Base-by-base conservation (phyloP, 1,139 yeast species). In the Candida tunisiensis region DNA sequence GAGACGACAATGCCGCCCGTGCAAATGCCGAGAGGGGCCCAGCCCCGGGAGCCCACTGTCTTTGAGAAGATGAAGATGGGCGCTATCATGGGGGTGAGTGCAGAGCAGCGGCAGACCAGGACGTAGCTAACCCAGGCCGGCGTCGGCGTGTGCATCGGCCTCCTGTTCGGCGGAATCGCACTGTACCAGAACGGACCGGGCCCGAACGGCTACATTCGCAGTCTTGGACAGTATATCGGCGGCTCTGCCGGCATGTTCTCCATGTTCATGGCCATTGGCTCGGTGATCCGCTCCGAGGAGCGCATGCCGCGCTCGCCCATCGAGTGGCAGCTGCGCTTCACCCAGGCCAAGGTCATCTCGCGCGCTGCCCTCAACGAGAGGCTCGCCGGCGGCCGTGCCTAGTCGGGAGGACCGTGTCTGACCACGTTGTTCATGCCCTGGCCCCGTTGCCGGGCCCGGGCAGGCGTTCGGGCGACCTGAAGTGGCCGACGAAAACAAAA, bases 61-160 rank as follows among this genome's bases (percentile, higher is more conserved):
- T 83, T 83, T 58, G 94, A 88, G 36, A 88, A 85, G 59, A 79
- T 88, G 67, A 88, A 88, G 58, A 91, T 88, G 96, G 98, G 98
- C 31, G 75, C 85, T 37, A 60, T 85, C 58, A 91, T 88, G 96
- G 98, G 98, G 31, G 67, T 55, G 49, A 37, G 63, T 43, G 38
- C 33, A 11, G 7, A 19, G 18, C 16, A 10, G 23, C 10, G 5
- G 19, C 14, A 9, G n/a, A 17, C 13, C 25, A 13, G 21, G 28
- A 25, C 25, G 30, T 13, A 18, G 25, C 23, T 19, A 9, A 24
- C 24, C 8, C 30, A 58, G 62, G 61, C 88, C 26, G 74, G 93
- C 15, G 95, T 83, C 18, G 98, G 98, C 34, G 92, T 85, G 12
- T 91, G 92, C 48, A 85, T 88, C 25, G 98, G 98, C 34, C 79